Base-by-base conservation (phyloP, 1,284 basidiomycete species). In the Laetiporus sulphureus region DNA sequence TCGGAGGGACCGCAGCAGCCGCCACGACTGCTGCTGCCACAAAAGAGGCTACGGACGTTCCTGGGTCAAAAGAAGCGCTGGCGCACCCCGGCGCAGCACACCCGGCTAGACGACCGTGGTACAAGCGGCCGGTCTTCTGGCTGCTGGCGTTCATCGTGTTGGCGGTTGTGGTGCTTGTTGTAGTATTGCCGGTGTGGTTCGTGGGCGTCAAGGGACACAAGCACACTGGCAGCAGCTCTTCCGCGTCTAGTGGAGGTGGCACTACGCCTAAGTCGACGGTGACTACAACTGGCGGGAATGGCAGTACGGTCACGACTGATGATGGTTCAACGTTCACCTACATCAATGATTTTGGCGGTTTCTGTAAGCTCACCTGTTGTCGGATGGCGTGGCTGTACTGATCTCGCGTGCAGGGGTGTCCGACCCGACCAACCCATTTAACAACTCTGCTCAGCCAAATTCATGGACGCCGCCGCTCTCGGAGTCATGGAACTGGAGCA, bases 251-350 rank as follows among this genome's bases (percentile, higher is more conserved):
- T 16, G 39, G 38, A 16, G 36, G 38, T 20, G 33, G 42, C 12
- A 48, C 38, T n/a, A 41, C 38, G 11, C 32, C 37, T 18, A 52
- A 49, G 7, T n/a, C n/a, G n/a, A 27, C 25, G 8, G 47, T 53
- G 5, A 21, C 49, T 27, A 54, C 53, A 12, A 62, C 57, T n/a
- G 86, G 86, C 19, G 74, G 76, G 11, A 75, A 83, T 53, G 85
- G 85, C 8, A 79, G 78, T 13, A 69, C 64, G 5, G 66, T 89
- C 36, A 75, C 68, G 10, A 68, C 71, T 35, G 76, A 71, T 2
- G 75, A 87, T 54, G 85, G 85, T 1, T 61, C 70, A 3, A 76
- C 71, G 3, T 82, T 87, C 62, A 73, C 62, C 2, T 90, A 90
- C 61, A 68, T 66, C 42, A 90, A 89, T 61, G 58, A 69, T 13